Percentiles rank a stretch among this genome's conserved stretches.
phyloP scores from a whole-genome alignment of 192 early-diverging fungal genomes.

The Coemansia sp. region DNA sequence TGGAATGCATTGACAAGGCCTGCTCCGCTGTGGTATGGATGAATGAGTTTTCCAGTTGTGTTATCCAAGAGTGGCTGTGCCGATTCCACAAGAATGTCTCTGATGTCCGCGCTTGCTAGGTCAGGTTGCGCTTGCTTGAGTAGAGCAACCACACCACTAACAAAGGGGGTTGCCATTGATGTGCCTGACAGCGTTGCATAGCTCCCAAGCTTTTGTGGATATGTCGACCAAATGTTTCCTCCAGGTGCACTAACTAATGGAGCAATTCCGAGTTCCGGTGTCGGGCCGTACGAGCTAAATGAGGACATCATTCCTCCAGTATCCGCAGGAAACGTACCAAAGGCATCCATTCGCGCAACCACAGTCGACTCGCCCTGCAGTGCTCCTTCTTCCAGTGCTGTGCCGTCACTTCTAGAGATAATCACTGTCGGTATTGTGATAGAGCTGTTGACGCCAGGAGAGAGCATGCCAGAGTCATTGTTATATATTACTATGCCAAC shows the following conservation, averaged over 20 bases:
- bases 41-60: conserved; percentile 31
- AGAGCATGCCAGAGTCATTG: conserved; percentile 34
- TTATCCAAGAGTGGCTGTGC: conserved; percentile 53
- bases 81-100: conserved; percentile 54
- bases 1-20: conserved; percentile 73
- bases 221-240: conserved; percentile 67
- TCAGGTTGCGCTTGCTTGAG: conserved; percentile 54
- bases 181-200: conserved; percentile 64
- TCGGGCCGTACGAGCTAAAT: conserved; percentile 69
- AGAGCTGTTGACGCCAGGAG: conserved; percentile 15
- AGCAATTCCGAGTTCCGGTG: conserved; percentile 60
- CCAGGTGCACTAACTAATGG: conserved; percentile 66
- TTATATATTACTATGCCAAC: conserved; percentile 57
- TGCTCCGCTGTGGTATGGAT: conserved; percentile 58
- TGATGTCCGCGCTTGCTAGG: conserved; percentile 26
- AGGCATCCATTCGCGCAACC: conserved; percentile 3
- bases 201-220: conserved; percentile 44
- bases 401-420: conserved; percentile 46
- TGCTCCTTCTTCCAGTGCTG: conserved; percentile 23
- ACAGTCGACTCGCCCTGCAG: background rate
- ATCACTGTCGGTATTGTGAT: conserved; percentile 53
- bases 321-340: conserved; percentile 20
- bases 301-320: conserved; percentile 27
- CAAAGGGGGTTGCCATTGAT: conserved; percentile 78
- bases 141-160: conserved; percentile 66